Conservation (phyloP, 169 alveolate genomes). For the Pseudocohnilembus persalinus region DNA sequence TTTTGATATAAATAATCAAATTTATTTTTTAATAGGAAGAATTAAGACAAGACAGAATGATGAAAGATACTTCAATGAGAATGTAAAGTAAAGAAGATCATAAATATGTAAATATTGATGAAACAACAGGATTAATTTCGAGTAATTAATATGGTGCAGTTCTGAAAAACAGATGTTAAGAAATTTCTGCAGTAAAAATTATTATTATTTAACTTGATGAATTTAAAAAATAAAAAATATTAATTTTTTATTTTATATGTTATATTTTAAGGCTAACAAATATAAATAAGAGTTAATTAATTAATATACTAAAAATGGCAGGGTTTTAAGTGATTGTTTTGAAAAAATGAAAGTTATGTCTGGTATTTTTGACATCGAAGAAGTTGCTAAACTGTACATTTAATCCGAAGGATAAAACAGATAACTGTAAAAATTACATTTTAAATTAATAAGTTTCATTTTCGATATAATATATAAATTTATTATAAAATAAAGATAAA, state of each 20-base stretch:
- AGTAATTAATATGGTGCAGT: not conserved
- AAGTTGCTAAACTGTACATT: not conserved
- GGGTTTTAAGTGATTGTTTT: not conserved
- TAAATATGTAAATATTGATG: not conserved
- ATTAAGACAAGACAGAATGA: too few relatives aligned
- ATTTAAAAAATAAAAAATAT: too few relatives aligned
- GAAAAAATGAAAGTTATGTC: not conserved
- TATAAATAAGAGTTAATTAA: not conserved
- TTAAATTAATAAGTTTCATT: too few relatives aligned
- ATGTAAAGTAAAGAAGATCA: not conserved
- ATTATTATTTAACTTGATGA: too few relatives aligned
- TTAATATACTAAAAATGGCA: not conserved
- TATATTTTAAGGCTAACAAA: not conserved
- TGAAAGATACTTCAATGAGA: not conserved
- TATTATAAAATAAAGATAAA: too few relatives aligned
- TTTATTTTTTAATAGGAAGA: too few relatives aligned
- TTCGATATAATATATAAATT: too few relatives aligned
- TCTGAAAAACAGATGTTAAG: not conserved
- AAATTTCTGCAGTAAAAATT: not conserved
- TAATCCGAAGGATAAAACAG: not conserved
- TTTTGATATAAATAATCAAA: too few relatives aligned
- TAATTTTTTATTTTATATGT: too few relatives aligned
- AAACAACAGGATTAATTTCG: not conserved
- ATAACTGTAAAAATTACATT: too few relatives aligned
- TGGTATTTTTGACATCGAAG: not conserved